phyloP scores from a whole-genome alignment of 116 monocot genomes.

The Cymodocea nodosa region DNA sequence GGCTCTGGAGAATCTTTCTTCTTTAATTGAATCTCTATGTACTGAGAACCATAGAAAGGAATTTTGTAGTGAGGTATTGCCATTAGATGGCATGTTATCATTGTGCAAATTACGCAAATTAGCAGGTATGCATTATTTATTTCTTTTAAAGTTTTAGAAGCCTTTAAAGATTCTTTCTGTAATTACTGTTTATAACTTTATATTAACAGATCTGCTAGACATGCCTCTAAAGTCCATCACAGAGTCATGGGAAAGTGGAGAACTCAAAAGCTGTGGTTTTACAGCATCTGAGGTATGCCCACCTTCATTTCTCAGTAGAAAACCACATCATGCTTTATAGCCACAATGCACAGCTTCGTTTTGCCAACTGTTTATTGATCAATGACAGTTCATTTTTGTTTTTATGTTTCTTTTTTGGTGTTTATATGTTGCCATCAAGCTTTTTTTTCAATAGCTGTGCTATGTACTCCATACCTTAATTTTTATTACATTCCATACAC shows the following conservation, averaged over 20 bases:
- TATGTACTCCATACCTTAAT: no score
- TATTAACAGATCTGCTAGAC: conserved; percentile 64
- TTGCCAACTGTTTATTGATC: no score
- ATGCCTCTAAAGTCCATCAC: conserved; percentile 82
- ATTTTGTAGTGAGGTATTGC: conserved; percentile 14
- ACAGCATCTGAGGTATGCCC: conserved; percentile 60
- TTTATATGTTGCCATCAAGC: no score
- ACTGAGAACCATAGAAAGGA: conserved; percentile 24
- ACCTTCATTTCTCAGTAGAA: neutral
- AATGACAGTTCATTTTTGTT: no score
- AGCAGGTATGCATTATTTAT: conserved; percentile 36
- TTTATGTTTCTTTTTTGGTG: no score
- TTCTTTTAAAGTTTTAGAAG: neutral
- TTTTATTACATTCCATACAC: no score
- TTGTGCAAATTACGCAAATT: conserved; percentile 63
- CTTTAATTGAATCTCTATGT: conserved; percentile 40
- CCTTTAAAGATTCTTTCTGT: neutral
- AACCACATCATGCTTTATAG: neutral
- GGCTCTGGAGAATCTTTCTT: conserved; percentile 51
- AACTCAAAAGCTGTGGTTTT: conserved; percentile 53
- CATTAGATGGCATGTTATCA: conserved; percentile 49
- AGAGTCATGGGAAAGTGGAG: conserved; percentile 71
- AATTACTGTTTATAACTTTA: conserved; percentile 6
- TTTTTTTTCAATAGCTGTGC: no score
- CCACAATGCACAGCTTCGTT: no score